Percentiles rank a stretch among this genome's conserved stretches.
These are phyloP conservation scores for Benincasa hispida DNA, from an alignment of 306 rosid genomes.

Conservation along the genomic window DNA sequence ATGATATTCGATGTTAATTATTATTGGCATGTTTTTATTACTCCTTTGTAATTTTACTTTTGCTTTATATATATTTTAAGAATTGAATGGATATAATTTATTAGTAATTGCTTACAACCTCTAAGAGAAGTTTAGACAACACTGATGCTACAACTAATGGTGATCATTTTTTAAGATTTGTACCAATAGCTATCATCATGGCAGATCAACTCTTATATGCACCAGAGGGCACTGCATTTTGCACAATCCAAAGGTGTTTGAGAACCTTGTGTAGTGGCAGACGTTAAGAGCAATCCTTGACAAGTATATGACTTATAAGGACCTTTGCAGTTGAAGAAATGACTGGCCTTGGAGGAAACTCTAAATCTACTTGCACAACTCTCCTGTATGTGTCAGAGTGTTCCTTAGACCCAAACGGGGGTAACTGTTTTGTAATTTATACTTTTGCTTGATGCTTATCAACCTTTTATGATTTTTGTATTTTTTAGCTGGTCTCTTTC, in stretches of 20 bases:
- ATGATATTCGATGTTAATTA: too few species aligned
- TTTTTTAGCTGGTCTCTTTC: too few species aligned
- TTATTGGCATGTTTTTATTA: too few species aligned
- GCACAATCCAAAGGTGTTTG: conserved; percentile 94
- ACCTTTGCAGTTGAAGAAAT: conserved; percentile 89
- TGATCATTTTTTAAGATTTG: neutral
- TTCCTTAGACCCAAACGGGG: conserved; percentile 95
- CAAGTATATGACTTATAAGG: conserved; percentile 80
- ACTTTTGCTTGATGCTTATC: too few species aligned
- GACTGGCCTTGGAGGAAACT: conserved; percentile 82
- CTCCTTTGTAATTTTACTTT: too few species aligned
- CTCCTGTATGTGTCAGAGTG: conserved; percentile 96
- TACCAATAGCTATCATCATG: neutral
- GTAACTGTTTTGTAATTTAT: conserved; percentile 6
- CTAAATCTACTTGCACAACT: conserved; percentile 87
- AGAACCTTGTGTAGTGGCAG: conserved; percentile 82
- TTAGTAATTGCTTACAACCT: neutral
- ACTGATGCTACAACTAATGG: neutral
- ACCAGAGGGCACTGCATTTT: conserved; percentile 91
- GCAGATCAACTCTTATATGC: conserved; percentile 40
- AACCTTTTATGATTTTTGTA: too few species aligned
- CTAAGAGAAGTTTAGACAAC: neutral
- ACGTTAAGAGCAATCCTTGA: conserved; percentile 73
- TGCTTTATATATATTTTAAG: too few species aligned
- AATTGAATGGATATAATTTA: neutral